Evolutionary conservation across 192 early-diverging fungal species (phyloP), one percentile per base, ranked within the genome.

Genomic region (Mortierella antarctica): DNA sequence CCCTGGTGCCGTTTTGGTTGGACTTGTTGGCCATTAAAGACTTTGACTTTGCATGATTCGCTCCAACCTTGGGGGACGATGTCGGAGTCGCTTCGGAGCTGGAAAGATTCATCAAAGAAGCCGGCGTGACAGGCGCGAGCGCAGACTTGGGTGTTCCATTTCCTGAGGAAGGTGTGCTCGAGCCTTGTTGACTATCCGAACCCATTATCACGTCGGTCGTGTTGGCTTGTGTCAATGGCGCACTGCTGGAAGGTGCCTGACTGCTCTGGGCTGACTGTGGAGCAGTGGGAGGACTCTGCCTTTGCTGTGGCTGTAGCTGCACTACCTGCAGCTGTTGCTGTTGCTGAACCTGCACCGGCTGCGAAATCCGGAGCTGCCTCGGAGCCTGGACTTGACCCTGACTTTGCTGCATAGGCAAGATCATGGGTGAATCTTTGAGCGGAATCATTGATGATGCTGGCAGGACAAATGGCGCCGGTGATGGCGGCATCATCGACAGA

Each of bases 81-180:
- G 70, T 72, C 40, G 59, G 65, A 6, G 82, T 70, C 5, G 65
- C 48, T 42, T 74, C 78, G 18, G 74, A 55, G 49, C 64, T 60
- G 14, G 83, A 70, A 10, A 93, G 48, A 49, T 89, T 88, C 91
- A 94, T 92, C 20, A 94, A 65, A 11, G 89, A 84, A 9, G 87
- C 86, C 6, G 93, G 93, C 0, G 93, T 94, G 8, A 90, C 89
- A 10, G 92, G 92, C 39, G 87, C 86, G 15, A 91, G 21, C 1
- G 77, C 59, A 1, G 54, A 31, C 17, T 57, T 73, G 10, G 55
- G 40, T 7, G 53, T 64, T 17, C 31, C 31, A 42, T 23, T 58
- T 21, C 45, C n/a, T 6, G 18, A 20, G 9, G 48, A 31, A 31
- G 67, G 12, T n/a, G 31, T 57, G 0, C 45, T 31, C 5, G 48